Percentiles rank a stretch among this genome's conserved stretches.
phyloP scores from a whole-genome alignment of 2,329 filamentous ascomycete species.

The Dactylonectria estremocensis region DNA sequence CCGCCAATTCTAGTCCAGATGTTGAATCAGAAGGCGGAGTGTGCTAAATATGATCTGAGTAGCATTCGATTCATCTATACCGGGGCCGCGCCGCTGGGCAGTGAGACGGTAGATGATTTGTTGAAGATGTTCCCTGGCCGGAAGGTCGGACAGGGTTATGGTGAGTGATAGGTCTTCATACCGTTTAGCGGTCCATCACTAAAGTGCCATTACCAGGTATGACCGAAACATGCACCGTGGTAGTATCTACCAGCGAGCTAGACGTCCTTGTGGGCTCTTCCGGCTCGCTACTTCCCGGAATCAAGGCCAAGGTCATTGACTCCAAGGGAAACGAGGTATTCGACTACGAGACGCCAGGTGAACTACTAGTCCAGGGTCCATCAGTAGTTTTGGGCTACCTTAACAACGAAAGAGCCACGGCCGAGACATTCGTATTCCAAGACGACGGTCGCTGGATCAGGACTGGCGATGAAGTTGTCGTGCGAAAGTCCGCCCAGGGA shows the following conservation, averaged over 20 bases:
- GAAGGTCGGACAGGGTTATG: conserved; percentile 68
- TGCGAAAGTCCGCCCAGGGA: conserved; percentile 74
- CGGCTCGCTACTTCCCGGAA: conserved; percentile 75
- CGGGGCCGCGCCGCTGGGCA: conserved; percentile 81
- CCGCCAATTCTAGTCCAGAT: conserved; percentile 84
- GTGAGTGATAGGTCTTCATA: no score
- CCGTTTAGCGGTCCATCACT: no score
- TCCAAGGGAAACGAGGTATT: conserved; percentile 77
- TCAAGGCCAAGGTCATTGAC: conserved; percentile 74
- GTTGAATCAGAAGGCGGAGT: conserved; percentile 71
- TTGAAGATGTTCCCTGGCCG: conserved; percentile 73
- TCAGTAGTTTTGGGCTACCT: conserved; percentile 86
- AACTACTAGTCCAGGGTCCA: conserved; percentile 83
- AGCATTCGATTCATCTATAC: conserved; percentile 76
- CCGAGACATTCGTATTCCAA: conserved; percentile 79
- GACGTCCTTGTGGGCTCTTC: conserved; percentile 79
- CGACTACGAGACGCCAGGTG: conserved; percentile 79
- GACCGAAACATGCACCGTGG: conserved; percentile 80
- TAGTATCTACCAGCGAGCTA: conserved; percentile 66
- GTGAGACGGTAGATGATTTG: conserved; percentile 76
- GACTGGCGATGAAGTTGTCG: conserved; percentile 86
- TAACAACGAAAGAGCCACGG: conserved; percentile 85
- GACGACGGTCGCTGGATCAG: conserved; percentile 81
- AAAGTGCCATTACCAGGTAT: conserved; percentile 74
- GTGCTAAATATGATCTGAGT: conserved; percentile 77